These are phyloP conservation scores for Monosporascus sp. DNA, from an alignment of 2,329 filamentous ascomycete species.

Conservation along the genomic window DNA sequence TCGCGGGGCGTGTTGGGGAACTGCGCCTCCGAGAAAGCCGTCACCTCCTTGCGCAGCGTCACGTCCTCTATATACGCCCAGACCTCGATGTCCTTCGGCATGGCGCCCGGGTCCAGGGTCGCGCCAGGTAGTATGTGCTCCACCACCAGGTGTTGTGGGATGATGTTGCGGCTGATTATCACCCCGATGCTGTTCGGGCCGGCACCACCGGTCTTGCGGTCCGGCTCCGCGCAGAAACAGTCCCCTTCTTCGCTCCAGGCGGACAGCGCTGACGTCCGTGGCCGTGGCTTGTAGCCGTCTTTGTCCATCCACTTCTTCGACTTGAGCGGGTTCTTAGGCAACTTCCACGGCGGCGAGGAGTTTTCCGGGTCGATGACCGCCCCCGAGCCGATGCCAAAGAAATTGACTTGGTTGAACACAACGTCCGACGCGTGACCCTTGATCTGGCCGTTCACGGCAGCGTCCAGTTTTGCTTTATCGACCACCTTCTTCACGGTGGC, in stretches of 20 bases:
- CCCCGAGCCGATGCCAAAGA: slow-evolving; percentile 62
- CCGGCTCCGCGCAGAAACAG: slow-evolving; percentile 72
- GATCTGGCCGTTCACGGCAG: slow-evolving; percentile 42
- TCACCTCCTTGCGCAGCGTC: slow-evolving; percentile 33
- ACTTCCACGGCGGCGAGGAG: slow-evolving; percentile 55
- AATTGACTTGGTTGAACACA: slow-evolving; percentile 62
- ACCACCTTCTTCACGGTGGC: slow-evolving; percentile 39
- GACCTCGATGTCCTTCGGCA: slow-evolving; percentile 65
- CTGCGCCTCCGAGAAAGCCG: slow-evolving; percentile 38
- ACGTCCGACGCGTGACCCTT: slow-evolving; percentile 37
- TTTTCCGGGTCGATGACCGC: slow-evolving; percentile 56
- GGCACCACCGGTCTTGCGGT: slow-evolving; percentile 38
- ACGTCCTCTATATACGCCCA: slow-evolving; percentile 56
- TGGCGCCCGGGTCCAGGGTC: slow-evolving; percentile 56
- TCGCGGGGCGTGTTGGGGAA: slow-evolving; percentile 30
- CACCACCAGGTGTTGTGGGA: slow-evolving; percentile 65
- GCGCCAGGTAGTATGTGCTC: slow-evolving; percentile 65
- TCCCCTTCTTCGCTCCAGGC: slow-evolving; percentile 77
- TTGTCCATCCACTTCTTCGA: slow-evolving; percentile 23
- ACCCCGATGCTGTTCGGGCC: slow-evolving; percentile 61
- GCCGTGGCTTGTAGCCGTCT: slow-evolving; percentile 21
- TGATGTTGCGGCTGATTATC: slow-evolving; percentile 50
- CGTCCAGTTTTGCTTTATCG: slow-evolving; percentile 41
- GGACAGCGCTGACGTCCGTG: slow-evolving; percentile 53
- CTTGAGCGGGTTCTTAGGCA: slow-evolving; percentile 19